Evolutionary conservation across 768 basidiomycete species (phyloP), one percentile per base, ranked within the genome.

Genomic region (Collybia sp.): DNA sequence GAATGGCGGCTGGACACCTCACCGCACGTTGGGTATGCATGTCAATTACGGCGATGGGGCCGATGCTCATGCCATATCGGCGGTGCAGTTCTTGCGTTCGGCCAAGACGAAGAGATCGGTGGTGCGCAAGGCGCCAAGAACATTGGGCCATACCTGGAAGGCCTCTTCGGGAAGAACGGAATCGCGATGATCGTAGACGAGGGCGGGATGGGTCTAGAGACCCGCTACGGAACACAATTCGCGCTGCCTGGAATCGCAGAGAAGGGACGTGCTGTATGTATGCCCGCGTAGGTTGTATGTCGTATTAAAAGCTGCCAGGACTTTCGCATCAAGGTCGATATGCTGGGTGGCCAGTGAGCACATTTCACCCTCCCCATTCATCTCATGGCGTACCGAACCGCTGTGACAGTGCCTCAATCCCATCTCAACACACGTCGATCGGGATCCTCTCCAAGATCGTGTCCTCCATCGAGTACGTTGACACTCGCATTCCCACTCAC

Each of bases 181-280:
- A 61, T 65, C n/a, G 57, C 52, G n/a, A 60, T 65, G 62, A 61
- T 65, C 30, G 58, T 65, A 1, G 64, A 65, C 44, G 64, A 65
- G 43, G 64, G 64, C 12, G 64, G 62, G 10, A 59, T 58, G 60
- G 59, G 55, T 9, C 37, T 64, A 6, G 58, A 61, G 17, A 49
- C 50, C 9, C 8, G 49, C 0, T 62, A 58, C 42, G 60, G 58
- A 6, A 42, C 40, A 3, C 51, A 58, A 18, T 60, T 65, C 40
- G 62, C 62, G 1, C 50, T 65, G 11, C 64, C 64, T 17, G 64
- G 64, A 2, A 53, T 65, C 11, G 60, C 64, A 40, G 64, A 65
- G 48, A 65, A 65, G 41, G 64, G 64, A 16, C 58, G 61, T 32
- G 30, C 58, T 41, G 61, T 58, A 46, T 42, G 17, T 30, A 11